A percentile compares a stretch with the other conserved stretches of the same genome.
These are phyloP conservation scores for Globisporangium megalacanthum DNA, from an alignment of 352 stramenopile species.

Conservation along the genomic window DNA sequence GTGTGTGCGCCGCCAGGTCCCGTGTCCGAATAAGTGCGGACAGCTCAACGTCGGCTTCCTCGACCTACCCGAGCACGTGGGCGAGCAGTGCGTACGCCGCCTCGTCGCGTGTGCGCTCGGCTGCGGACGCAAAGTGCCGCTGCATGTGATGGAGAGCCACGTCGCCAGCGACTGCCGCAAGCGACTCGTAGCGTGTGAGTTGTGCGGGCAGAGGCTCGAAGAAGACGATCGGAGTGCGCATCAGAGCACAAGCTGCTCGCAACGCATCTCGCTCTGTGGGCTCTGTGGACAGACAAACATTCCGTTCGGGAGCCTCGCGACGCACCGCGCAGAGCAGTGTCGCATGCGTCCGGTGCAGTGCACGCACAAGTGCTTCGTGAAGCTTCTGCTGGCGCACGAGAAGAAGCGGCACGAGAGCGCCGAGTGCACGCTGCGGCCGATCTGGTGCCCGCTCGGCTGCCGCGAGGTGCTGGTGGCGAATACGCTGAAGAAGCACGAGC, in stretches of 20 bases:
- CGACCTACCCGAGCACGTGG: constrained; percentile 36
- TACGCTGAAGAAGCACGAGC: constrained; percentile 47
- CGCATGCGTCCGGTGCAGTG: constrained; percentile 58
- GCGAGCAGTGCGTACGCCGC: constrained; percentile 23
- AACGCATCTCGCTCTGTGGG: constrained; percentile 44
- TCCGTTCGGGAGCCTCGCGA: constrained; percentile 19
- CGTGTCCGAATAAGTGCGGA: constrained; percentile 54
- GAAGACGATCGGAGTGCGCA: constrained; percentile 34
- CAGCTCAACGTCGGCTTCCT: constrained; percentile 21
- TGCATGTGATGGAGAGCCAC: constrained; percentile 38
- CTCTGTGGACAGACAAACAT: constrained; percentile 47
- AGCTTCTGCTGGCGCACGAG: constrained; percentile 46
- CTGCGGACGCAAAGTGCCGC: constrained; percentile 47
- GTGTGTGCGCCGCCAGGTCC: constrained; percentile 38
- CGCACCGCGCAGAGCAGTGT: constrained; percentile 43
- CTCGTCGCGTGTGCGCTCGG: constrained; percentile 32
- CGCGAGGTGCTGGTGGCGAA: constrained; percentile 40
- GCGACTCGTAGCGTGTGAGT: constrained; percentile 28
- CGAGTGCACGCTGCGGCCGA: constrained; percentile 50
- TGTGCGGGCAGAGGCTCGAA: constrained; percentile 26
- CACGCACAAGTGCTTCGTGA: constrained; percentile 40
- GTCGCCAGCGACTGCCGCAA: constrained; percentile 32
- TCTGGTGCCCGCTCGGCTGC: constrained; percentile 70
- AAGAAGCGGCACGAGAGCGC: constrained; percentile 50
- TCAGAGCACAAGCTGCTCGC: constrained; percentile 24